A percentile compares a stretch with the other conserved stretches of the same genome.
phyloP scores from a whole-genome alignment of 2,329 filamentous ascomycete species.

The Leptographium flavum region DNA sequence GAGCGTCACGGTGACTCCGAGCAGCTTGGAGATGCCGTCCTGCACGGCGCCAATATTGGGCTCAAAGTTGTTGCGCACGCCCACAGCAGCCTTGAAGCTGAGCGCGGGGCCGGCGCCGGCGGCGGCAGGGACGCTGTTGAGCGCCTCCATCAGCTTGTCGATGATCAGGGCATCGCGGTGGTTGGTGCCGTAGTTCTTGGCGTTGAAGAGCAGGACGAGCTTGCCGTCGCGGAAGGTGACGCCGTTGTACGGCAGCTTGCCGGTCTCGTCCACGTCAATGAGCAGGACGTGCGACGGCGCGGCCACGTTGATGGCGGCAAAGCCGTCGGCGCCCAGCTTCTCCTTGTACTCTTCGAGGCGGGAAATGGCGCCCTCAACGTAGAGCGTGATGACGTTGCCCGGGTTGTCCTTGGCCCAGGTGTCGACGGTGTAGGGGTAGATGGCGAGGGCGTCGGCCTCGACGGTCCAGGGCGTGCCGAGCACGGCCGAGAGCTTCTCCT shows the following conservation, averaged over 20 bases:
- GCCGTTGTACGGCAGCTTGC: constrained; percentile 27
- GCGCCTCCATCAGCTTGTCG: constrained; percentile 25
- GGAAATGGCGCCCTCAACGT: constrained; percentile 8
- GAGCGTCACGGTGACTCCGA: constrained; percentile 26
- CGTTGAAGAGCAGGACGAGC: constrained; percentile 33
- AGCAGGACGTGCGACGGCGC: constrained; percentile 27
- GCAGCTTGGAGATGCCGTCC: constrained; percentile 20
- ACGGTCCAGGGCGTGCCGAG: constrained; percentile 36
- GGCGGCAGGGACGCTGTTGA: constrained; percentile 26
- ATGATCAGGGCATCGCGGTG: constrained; percentile 22
- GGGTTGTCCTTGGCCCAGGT: constrained; percentile 27
- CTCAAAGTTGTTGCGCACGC: constrained; percentile 30
- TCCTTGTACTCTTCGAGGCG: constrained; percentile 3
- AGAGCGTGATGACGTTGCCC: constrained; percentile 29
- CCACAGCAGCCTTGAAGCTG: constrained; percentile 27
- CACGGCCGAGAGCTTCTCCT: constrained; percentile 27
- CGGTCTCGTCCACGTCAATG: constrained; percentile 28
- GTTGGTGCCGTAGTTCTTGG: constrained; percentile 29
- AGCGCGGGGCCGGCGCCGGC: constrained; percentile 16
- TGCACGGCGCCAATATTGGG: constrained; percentile 24
- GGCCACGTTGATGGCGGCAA: constrained; percentile 30
- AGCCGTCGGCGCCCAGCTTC: constrained; percentile 20
- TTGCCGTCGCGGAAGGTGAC: constrained; percentile 27
- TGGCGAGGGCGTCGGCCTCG: constrained; percentile 28
- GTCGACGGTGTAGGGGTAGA: constrained; percentile 30